phyloP scores from a whole-genome alignment of 148 eudicot genomes.

The Rhododendron simsii region DNA sequence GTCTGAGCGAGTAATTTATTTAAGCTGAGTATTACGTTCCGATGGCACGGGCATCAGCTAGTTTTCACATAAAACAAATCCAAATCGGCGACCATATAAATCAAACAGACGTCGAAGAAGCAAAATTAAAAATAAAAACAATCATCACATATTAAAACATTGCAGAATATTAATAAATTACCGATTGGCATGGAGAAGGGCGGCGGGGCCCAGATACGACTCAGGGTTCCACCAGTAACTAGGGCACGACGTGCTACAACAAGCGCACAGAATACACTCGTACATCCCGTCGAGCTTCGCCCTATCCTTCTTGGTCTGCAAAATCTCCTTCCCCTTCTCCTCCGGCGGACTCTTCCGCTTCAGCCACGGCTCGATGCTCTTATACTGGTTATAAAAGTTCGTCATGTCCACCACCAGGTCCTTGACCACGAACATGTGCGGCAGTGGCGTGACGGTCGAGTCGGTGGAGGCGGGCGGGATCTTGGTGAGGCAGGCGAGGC shows the following conservation, averaged over 20 bases:
- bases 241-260: constrained; percentile 95
- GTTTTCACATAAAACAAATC: background rate
- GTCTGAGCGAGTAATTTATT: no score
- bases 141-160: background rate
- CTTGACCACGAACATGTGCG: constrained; percentile 95
- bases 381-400: constrained; percentile 88
- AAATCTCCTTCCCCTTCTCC: constrained; percentile 61
- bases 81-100: background rate
- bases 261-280: constrained; percentile 93
- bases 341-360: constrained; percentile 66
- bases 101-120: background rate
- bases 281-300: constrained; percentile 98
- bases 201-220: constrained; percentile 91
- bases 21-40: no score
- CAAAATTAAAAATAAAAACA: background rate
- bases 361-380: constrained; percentile 97
- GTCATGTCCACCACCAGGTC: constrained; percentile 99
- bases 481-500: constrained; percentile 90
- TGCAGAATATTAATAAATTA: constrained; percentile 10
- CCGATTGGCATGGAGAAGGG: constrained; percentile 92
- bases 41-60: no score
- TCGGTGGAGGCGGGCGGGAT: constrained; percentile 20
- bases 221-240: constrained; percentile 99
- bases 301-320: constrained; percentile 79
- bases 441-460: constrained; percentile 70